Evolutionary conservation across 768 basidiomycete species (phyloP).

Genomic region (Grammothele lineata): DNA sequence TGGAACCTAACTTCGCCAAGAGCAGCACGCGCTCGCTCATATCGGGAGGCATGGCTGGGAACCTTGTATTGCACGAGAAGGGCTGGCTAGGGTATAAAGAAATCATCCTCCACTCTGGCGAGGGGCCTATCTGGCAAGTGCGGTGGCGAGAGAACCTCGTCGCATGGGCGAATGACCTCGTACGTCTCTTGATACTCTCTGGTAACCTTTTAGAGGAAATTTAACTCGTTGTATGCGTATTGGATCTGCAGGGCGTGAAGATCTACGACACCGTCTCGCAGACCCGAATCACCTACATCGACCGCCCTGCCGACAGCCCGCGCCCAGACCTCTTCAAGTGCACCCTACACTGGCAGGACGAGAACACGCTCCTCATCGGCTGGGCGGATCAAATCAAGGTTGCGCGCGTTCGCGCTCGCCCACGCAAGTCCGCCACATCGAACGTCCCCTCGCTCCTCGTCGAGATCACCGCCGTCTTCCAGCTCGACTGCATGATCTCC

Average conservation of each 20-base stretch:
- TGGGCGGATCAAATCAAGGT: constrained; percentile 96
- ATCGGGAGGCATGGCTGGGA: constrained; percentile 89
- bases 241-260: constrained; percentile 70
- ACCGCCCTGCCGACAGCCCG: constrained; percentile 77
- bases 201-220: no score
- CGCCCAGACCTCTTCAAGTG: constrained; percentile 95
- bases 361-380: constrained; percentile 81
- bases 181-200: constrained; percentile 41
- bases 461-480: constrained; percentile 89
- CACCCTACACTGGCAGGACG: constrained; percentile 88
- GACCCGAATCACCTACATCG: constrained; percentile 79
- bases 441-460: constrained; percentile 61
- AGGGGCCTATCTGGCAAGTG: constrained; percentile 93
- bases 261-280: constrained; percentile 83
- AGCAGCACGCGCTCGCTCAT: constrained; percentile 75
- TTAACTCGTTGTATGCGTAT: no score
- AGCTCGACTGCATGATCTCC: constrained; percentile 93
- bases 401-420: constrained; percentile 68
- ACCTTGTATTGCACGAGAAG: constrained; percentile 84
- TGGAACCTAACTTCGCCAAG: constrained; percentile 89
- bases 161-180: constrained; percentile 94
- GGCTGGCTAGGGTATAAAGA: constrained; percentile 97
- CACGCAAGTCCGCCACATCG: constrained; percentile 39
- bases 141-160: constrained; percentile 85
- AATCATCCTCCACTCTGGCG: constrained; percentile 72